Conservation (phyloP, 192 early-diverging fungal genomes). For the Phlyctochytrium bullatum region DNA sequence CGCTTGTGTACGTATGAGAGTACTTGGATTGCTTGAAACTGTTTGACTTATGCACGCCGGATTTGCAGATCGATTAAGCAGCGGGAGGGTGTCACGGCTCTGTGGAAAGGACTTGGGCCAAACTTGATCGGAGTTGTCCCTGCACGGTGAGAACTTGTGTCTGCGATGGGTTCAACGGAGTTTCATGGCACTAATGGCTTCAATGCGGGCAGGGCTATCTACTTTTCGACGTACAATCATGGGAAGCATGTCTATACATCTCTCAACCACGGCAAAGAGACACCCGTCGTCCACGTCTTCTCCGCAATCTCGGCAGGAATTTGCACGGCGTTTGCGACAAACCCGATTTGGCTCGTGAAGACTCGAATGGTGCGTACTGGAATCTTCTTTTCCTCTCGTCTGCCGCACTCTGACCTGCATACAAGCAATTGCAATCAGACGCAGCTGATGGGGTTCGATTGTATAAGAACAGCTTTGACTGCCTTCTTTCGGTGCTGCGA, state of each 20-base stretch:
- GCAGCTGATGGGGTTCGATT: constrained; percentile 24
- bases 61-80: constrained; percentile 56
- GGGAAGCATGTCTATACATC: constrained; percentile 76
- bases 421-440: constrained; percentile 69
- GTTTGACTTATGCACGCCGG: background rate
- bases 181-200: background rate
- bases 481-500: constrained; percentile 60
- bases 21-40: background rate
- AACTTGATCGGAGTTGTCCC: constrained; percentile 92
- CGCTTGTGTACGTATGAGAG: constrained; percentile 20
- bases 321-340: constrained; percentile 78
- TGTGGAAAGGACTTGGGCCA: constrained; percentile 95
- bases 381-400: background rate
- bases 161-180: too few species aligned
- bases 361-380: constrained; percentile 68
- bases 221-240: constrained; percentile 91
- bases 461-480: constrained; percentile 81
- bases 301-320: constrained; percentile 74
- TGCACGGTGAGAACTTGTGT: constrained; percentile 62
- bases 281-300: constrained; percentile 72
- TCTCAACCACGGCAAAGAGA: constrained; percentile 75
- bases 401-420: background rate
- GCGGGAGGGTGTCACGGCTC: constrained; percentile 76
- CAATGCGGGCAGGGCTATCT: constrained; percentile 66
- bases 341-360: constrained; percentile 98